Conservation (phyloP, 176 grass and related monocot species). For the bread wheat (Triticum aestivum) region DNA sequence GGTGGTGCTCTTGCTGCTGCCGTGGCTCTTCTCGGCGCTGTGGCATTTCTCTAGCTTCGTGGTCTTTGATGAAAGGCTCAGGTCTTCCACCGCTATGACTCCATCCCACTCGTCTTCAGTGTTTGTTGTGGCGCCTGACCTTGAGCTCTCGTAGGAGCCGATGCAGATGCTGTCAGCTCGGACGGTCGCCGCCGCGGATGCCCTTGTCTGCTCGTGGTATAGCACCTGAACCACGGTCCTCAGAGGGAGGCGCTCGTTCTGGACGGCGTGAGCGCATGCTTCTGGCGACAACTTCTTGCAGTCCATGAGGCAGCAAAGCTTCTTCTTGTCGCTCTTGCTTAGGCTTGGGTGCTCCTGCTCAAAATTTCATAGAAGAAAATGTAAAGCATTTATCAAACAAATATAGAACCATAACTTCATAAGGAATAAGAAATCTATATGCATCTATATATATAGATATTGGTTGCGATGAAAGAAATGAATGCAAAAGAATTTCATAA, state of each 20-base stretch:
- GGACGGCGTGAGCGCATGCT: constrained; percentile 70
- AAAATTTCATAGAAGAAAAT: not conserved
- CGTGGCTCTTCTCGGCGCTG: constrained; percentile 22
- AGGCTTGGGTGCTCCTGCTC: constrained; percentile 83
- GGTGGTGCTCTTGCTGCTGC: constrained; percentile 21
- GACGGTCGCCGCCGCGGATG: constrained; percentile 52
- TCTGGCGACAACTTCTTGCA: constrained; percentile 84
- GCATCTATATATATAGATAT: not conserved
- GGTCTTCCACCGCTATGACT: constrained; percentile 46
- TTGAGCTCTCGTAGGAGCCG: constrained; percentile 88
- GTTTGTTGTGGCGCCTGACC: constrained; percentile 82
- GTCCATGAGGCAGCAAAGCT: constrained; percentile 73
- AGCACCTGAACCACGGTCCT: constrained; percentile 87
- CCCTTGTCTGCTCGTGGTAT: constrained; percentile 78
- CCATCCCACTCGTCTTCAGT: constrained; percentile 87
- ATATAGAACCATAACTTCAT: not conserved
- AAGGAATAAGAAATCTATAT: not conserved
- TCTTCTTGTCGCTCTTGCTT: constrained; percentile 88
- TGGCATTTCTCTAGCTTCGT: constrained; percentile 32
- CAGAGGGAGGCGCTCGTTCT: constrained; percentile 92
- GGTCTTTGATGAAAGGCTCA: constrained; percentile 38
- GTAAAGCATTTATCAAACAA: not conserved
- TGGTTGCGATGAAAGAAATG: not conserved
- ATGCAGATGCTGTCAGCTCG: constrained; percentile 60
- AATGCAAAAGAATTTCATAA: not conserved